These are phyloP conservation scores for Colletotrichum tabaci DNA, from an alignment of 2,329 filamentous ascomycete species.

Conservation along the genomic window DNA sequence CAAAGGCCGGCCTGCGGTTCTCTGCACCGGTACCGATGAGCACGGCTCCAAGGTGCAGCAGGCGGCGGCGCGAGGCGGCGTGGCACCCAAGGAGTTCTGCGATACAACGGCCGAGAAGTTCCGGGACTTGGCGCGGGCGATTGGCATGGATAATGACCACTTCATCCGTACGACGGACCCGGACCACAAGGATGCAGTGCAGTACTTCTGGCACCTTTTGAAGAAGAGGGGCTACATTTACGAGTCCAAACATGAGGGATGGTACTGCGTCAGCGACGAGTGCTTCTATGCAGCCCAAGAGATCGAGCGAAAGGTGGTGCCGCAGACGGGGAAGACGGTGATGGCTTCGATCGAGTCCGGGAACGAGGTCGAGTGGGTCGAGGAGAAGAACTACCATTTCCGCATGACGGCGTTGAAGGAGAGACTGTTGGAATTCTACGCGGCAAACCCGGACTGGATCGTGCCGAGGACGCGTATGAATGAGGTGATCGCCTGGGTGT, in stretches of 20 bases:
- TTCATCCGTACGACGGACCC: constrained; percentile 94
- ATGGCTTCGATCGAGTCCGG: constrained; percentile 90
- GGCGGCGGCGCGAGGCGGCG: constrained; percentile 80
- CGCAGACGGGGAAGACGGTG: constrained; percentile 84
- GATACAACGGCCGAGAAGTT: constrained; percentile 88
- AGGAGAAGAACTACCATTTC: constrained; percentile 96
- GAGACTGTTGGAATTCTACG: constrained; percentile 84
- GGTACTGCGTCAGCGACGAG: constrained; percentile 98
- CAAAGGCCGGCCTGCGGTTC: constrained; percentile 77
- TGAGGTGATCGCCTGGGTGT: constrained; percentile 84
- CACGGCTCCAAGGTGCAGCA: constrained; percentile 98
- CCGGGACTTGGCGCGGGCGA: constrained; percentile 77
- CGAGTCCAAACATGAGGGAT: constrained; percentile 88
- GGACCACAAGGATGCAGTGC: constrained; percentile 86
- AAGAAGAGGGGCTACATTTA: constrained; percentile 85
- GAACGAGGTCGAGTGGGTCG: constrained; percentile 94
- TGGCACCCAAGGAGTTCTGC: constrained; percentile 87
- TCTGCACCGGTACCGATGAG: constrained; percentile 95
- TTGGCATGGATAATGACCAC: constrained; percentile 82
- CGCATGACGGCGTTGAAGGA: constrained; percentile 86
- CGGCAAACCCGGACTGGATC: constrained; percentile 83
- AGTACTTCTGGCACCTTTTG: constrained; percentile 90
- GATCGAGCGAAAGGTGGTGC: constrained; percentile 82
- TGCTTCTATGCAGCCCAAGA: constrained; percentile 89
- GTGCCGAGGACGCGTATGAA: constrained; percentile 80